phyloP scores from a whole-genome alignment of 2,329 filamentous ascomycete genomes.

The Cladosporium sp. region DNA sequence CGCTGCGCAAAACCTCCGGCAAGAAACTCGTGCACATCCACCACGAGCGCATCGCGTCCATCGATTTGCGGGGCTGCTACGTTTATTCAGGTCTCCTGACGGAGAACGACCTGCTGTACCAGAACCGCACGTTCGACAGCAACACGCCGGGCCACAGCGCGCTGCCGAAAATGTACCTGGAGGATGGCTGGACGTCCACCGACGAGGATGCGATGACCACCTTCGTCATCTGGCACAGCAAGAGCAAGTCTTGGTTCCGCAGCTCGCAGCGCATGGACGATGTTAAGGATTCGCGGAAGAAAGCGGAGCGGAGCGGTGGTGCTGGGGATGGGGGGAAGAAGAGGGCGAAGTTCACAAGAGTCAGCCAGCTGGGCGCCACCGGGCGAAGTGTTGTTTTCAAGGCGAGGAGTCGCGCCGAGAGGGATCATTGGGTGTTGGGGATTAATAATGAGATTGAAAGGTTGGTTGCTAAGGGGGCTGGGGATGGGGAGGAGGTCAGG shows the following conservation, averaged over 20 bases:
- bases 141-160: conserved; percentile 58
- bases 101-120: conserved; percentile 59
- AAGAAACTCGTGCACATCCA: conserved; percentile 57
- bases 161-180: conserved; percentile 56
- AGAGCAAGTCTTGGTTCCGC: conserved; percentile 53
- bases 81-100: conserved; percentile 62
- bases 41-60: conserved; percentile 55
- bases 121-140: conserved; percentile 61
- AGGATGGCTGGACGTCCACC: conserved; percentile 57
- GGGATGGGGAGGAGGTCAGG: conserved; percentile 50
- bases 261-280: conserved; percentile 31
- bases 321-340: conserved; percentile 7
- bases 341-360: conserved; percentile 48
- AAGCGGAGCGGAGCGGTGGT: conserved; percentile 7
- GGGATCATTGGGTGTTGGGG: conserved; percentile 64
- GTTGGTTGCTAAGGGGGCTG: conserved; percentile 43
- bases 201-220: conserved; percentile 64
- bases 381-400: conserved; percentile 64
- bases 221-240: conserved; percentile 63
- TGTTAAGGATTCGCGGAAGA: conserved; percentile 17
- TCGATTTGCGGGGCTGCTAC: conserved; percentile 61
- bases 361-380: conserved; percentile 57
- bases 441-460: conserved; percentile 64
- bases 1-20: conserved; percentile 52
- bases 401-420: conserved; percentile 59